These are phyloP conservation scores for Heterobasidion occidentale DNA, from an alignment of 1,284 basidiomycete species.

Conservation along the genomic window DNA sequence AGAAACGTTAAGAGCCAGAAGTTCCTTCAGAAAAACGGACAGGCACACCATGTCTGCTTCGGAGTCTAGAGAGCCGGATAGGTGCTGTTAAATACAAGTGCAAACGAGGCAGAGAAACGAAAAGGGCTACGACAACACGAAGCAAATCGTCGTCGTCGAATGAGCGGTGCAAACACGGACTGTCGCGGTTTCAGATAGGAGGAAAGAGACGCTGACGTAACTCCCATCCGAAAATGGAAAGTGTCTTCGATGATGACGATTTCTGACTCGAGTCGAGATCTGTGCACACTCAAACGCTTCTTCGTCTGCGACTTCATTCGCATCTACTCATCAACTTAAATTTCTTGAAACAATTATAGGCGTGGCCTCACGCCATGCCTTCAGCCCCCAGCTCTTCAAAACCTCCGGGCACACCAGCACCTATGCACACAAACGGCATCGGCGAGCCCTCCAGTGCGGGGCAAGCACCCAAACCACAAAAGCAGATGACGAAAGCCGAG, in stretches of 20 bases:
- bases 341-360: not conserved
- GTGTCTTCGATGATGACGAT: not conserved
- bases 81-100: no score
- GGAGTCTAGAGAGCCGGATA: no score
- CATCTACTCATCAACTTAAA: no score
- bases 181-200: no score
- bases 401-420: not conserved
- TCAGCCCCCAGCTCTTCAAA: not conserved
- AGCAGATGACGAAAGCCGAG: constrained; percentile 73
- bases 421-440: constrained; percentile 1
- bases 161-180: no score
- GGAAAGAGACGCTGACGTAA: not conserved
- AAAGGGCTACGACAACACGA: no score
- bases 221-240: not conserved
- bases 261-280: not conserved
- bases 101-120: no score
- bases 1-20: not conserved
- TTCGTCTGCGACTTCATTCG: not conserved
- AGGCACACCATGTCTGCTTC: no score
- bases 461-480: constrained; percentile 37
- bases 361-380: not conserved
- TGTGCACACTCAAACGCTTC: not conserved
- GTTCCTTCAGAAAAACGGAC: no score
- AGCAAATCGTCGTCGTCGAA: no score
- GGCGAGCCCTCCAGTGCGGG: constrained; percentile 5